These are phyloP conservation scores for Penicillium sp. DNA, from an alignment of 2,329 filamentous ascomycete species.

Conservation along the genomic window DNA sequence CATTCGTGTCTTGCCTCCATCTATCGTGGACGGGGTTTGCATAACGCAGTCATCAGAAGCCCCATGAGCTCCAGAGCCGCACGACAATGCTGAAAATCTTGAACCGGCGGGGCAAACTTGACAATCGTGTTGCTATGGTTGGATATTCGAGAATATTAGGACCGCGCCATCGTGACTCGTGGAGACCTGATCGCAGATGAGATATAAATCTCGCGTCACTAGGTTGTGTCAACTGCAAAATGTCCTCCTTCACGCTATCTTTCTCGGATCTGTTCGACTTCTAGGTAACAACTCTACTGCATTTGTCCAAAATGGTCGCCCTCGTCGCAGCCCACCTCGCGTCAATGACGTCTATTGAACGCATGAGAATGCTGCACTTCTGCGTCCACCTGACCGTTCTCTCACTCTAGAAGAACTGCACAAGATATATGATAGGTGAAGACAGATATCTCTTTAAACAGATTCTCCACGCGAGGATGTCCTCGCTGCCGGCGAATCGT, in stretches of 20 bases:
- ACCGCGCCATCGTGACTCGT: slow-evolving; percentile 7
- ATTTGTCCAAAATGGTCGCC: slow-evolving; percentile 21
- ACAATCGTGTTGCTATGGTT: slow-evolving; percentile 8
- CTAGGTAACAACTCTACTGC: not conserved
- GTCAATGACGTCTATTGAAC: slow-evolving; percentile 51
- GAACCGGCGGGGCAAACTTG: slow-evolving; percentile 12
- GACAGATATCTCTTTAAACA: slow-evolving; percentile 61
- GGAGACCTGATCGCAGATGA: not conserved
- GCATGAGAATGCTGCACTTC: slow-evolving; percentile 45
- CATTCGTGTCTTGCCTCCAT: not conserved
- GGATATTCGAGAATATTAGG: slow-evolving; percentile 2
- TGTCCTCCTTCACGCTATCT: not conserved
- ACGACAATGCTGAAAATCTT: slow-evolving; percentile 1
- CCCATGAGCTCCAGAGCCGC: slow-evolving; percentile 1
- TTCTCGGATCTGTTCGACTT: not conserved
- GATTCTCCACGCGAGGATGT: slow-evolving; percentile 55
- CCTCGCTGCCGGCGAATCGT: slow-evolving; percentile 52
- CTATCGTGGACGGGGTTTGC: not conserved
- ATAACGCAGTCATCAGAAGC: slow-evolving; percentile 5
- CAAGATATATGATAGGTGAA: slow-evolving; percentile 46
- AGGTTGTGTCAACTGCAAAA: not conserved
- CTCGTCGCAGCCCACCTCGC: slow-evolving; percentile 31
- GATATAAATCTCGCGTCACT: slow-evolving; percentile 1
- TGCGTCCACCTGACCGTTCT: slow-evolving; percentile 47
- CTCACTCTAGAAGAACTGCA: slow-evolving; percentile 53